Base-by-base conservation (phyloP, 108 stramenopile species). In the Conticribra guillardii region DNA sequence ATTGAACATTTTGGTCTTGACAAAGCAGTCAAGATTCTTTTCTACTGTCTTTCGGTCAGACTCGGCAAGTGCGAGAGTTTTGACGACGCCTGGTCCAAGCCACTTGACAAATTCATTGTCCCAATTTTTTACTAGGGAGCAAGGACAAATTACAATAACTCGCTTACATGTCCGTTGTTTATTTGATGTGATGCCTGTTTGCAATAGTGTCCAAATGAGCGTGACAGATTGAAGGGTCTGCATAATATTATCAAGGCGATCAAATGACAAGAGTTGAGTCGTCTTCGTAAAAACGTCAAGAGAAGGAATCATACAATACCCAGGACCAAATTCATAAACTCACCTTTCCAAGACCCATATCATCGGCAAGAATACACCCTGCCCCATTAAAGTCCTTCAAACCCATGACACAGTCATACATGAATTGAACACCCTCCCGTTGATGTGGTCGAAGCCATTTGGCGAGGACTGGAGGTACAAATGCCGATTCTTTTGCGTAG, bases 61-160 rank as follows among this genome's bases (percentile, higher is more conserved):
- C 79, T 98, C 97, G 32, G 97, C 92, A 15, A 95, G 30, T 8
- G 96, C 92, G 33, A 96, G 33, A 26, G 83, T 80, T 67, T 92
- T 91, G 80, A 90, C 90, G 9, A 45, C 73, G 9, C 86, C 85
- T 5, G 90, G 87, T 41, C 93, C 93, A 24, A 99, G 76, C 99
- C 98, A 99, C 75, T 99, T 99, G 49, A 86, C 82, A 63, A 99
- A 96, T 86, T 99, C 99, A 66, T 96, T 94, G 64, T 94, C 96
- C 98, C 99, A 99, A 69, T 99, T 99, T 66, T 95, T 97, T 64
- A 99, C 98, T 1, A 99, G 84, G 32, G 90, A 89, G 81, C 97
- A 98, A 21, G 99, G 99, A 59, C 96, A 97, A 8, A 97, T 93
- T 19, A 99, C 94, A 70, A 98, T 87, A 71, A 87, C 88, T 19